A percentile compares a stretch with the other conserved stretches of the same genome.
These are phyloP conservation scores for Elasticomyces elasticus DNA, from an alignment of 495 filamentous ascomycete genomes.

Conservation along the genomic window DNA sequence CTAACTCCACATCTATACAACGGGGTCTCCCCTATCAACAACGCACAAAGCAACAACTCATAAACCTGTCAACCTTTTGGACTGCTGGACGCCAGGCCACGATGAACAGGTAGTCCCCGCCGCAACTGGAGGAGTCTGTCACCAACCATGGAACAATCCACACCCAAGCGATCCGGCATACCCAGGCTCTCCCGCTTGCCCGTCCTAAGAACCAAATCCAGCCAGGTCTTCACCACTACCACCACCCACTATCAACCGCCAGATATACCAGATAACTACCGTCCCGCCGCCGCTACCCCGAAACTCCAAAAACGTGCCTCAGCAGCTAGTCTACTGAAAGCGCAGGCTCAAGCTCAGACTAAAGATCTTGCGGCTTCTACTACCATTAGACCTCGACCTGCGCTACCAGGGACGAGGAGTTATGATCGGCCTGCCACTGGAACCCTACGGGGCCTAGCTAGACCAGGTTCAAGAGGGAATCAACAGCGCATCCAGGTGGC, in stretches of 20 bases:
- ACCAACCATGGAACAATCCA: constrained; percentile 23
- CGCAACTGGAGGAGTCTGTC: constrained; percentile 4
- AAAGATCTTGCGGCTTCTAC: not conserved
- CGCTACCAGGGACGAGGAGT: not conserved
- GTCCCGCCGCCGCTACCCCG: constrained; percentile 3
- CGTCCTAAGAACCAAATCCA: constrained; percentile 18
- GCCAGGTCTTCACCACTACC: constrained; percentile 2
- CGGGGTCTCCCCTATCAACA: too few species aligned
- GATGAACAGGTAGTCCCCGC: not conserved
- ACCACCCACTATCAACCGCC: too few species aligned
- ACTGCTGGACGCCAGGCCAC: not conserved
- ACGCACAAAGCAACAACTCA: not conserved
- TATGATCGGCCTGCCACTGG: not conserved
- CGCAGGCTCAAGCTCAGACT: not conserved
- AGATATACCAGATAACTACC: constrained; percentile 6
- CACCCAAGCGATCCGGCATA: constrained; percentile 24
- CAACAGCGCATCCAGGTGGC: too few species aligned
- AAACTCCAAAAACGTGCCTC: constrained; percentile 9
- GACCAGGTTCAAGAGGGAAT: constrained; percentile 16
- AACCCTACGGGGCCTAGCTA: not conserved
- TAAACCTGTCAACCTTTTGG: not conserved
- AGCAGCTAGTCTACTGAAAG: not conserved
- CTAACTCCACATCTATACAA: not conserved
- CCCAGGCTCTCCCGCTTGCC: constrained; percentile 30
- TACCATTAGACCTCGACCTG: not conserved